A percentile compares a stretch with the other conserved stretches of the same genome.
Conservation (phyloP, 2,329 filamentous ascomycete genomes). For the Rhexocercosporidium sp. region DNA sequence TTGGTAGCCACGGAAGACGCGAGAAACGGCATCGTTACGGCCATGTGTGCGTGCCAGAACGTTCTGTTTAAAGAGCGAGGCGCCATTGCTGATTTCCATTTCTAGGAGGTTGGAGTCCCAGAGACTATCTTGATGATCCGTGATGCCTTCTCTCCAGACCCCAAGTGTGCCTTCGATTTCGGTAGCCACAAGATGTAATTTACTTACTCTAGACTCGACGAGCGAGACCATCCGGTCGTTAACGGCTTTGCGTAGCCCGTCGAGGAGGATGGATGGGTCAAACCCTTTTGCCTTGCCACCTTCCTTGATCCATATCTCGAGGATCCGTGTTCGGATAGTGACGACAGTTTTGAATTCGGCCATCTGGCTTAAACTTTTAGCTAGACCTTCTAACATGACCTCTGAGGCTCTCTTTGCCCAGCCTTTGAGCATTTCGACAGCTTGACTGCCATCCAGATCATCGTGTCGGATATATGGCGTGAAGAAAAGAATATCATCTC, state of each 20-base stretch:
- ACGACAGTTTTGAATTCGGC: constrained; percentile 72
- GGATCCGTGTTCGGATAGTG: constrained; percentile 69
- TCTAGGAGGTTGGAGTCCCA: constrained; percentile 72
- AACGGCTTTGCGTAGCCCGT: constrained; percentile 70
- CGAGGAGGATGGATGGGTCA: constrained; percentile 70
- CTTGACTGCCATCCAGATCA: constrained; percentile 67
- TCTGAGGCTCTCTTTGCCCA: constrained; percentile 69
- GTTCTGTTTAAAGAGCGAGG: constrained; percentile 69
- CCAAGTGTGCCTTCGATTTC: constrained; percentile 67
- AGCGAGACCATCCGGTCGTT: constrained; percentile 70
- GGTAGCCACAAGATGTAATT: constrained; percentile 67
- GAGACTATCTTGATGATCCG: constrained; percentile 58
- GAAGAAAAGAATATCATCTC: constrained; percentile 82
- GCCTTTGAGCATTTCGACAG: constrained; percentile 61
- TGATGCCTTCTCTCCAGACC: constrained; percentile 61
- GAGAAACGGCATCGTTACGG: constrained; percentile 68
- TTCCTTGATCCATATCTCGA: constrained; percentile 78
- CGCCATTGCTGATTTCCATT: constrained; percentile 69
- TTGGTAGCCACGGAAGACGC: constrained; percentile 67
- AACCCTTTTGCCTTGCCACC: constrained; percentile 68
- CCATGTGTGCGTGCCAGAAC: constrained; percentile 76
- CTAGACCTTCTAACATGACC: constrained; percentile 65
- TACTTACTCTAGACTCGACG: constrained; percentile 65
- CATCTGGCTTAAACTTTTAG: constrained; percentile 62
- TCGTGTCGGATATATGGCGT: constrained; percentile 87